Base-by-base conservation (phyloP, 495 filamentous ascomycete genomes). In the Xylaria venustula region DNA sequence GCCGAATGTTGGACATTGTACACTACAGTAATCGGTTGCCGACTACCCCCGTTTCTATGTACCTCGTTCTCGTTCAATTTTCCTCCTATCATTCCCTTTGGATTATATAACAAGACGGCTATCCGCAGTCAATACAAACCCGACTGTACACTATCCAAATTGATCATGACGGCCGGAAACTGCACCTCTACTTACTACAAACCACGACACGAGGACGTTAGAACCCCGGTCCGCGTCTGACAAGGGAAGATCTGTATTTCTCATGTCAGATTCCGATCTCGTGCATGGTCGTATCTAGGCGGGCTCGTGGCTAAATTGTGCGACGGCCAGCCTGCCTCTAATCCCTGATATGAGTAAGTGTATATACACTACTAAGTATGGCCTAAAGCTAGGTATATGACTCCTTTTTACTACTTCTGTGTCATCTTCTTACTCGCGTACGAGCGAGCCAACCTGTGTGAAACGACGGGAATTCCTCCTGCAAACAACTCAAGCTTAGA, bases 241-340 rank as follows among this genome's bases (percentile, higher is more conserved):
- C 58, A 61, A 54, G 58, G 58, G 58, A 54, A 61, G 58, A 61
- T 61, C 58, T 61, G 58, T 54, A 61, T 61, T 61, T 61, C 50
- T 61, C 58, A 61, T 61, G 58, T 61, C 49, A 61, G 58, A 61
- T 61, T 61, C 58, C 58, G 58, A 61, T 61, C 58, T 61, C 50
- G 58, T 61, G 58, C 58, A 61, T 61, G 58, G 58, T 61, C 20
- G 50, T 54, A 61, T 61, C 58, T 61, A 32, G 49, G 58, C 58
- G 48, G 47, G 58, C 58, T 61, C 57, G 57, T 60, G 57, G 57
- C 57, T 51, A 44, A 60, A 51, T 37, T 37, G 57, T 52, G 57
- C 47, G 26, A 45, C 57, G 14, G 56, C 47, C 57, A 44, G 40
- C 53, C 26, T 4, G 40, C 53, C 53, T 30, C 41, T 45, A n/a